Base-by-base conservation (phyloP, 768 basidiomycete species). In the Lentinus brumalis region DNA sequence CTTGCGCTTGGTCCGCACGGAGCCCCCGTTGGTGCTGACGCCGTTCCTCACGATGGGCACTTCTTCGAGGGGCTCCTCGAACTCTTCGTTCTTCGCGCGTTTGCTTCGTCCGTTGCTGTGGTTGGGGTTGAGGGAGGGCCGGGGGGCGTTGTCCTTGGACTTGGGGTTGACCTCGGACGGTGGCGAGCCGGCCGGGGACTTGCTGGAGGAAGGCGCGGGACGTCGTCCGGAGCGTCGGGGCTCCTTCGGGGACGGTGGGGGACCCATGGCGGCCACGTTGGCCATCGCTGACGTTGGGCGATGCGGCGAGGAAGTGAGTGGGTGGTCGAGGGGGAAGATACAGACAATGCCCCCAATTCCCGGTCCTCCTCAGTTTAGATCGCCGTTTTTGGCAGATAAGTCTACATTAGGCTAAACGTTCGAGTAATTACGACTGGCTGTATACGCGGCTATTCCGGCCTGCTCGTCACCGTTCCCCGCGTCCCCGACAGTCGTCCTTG, bases 141-240 rank as follows among this genome's bases (percentile, higher is more conserved):
- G 67, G 52, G 62, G 66, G 40, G 66, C 45, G 64, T 55, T 66
- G 30, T 70, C 67, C 55, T 72, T 69, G 52, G 67, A 52, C 63
- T 69, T 73, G 61, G 71, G 73, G 40, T 73, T 66, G 50, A 74
- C 70, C 60, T 82, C 73, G 77, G 86, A 74, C 75, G 77, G 69
- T 74, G 84, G 80, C 16, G 88, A 88, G 74, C 88, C 70, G 31
- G 66, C 87, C 66, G 90, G 87, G 26, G 88, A 90, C 75, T 89
- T 89, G 74, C 85, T 85, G 32, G 85, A 81, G 18, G 88, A 89
- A 31, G 80, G 77, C 45, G 88, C 87, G 47, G 85, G 87, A 59
- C 89, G 89, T 67, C 90, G 79, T 45, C 87, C 89, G 66, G 90
- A 91, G 64, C 90, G 87, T 67, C 90, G 81, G 53, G 88, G 87